Base-by-base conservation (phyloP, 805 yeast genomes). In the Lipomyces oligophaga region DNA sequence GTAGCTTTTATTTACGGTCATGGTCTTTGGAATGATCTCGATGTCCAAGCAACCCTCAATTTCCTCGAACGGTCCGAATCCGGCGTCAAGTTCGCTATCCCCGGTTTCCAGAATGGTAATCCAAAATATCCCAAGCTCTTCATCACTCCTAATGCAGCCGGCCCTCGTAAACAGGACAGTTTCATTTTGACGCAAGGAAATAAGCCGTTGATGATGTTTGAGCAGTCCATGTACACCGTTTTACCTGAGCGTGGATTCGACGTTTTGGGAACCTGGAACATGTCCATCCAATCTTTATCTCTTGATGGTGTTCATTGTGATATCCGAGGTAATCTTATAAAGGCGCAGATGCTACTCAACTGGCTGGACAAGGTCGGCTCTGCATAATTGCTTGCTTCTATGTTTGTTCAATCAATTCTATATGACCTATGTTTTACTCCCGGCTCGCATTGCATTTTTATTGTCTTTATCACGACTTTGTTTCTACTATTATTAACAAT, bases 271-370 rank as follows among this genome's bases (percentile, higher is more conserved):
- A 52, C 56, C 1, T 52, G 56, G 56, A 52, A 52, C 26, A 49
- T 49, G 52, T 48, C 56, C 3, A 49, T 52, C 21, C 56, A 52
- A 38, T 34, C 56, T 15, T 30, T 47, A 2, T 44, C 50, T 10
- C 26, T 39, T 32, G 56, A 52, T 31, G 56, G 56, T 22, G 56
- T 52, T 21, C 56, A 52, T 24, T 49, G 45, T 19, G 57, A 51
- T 16, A 28, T 52, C 43, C 45, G 43, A 35, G 57, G 42, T 5
- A 52, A 51, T 21, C 52, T 52, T 11, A 20, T 52, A 30, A 52
- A 51, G 44, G 57, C 57, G n/a, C 46, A 47, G 56, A 52, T 51
- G 57, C 5, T 51, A 22, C 47, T 51, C 24, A 52, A 52, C 47
- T 52, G 56, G 57, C 52, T 52, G 20, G 57, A 52, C 28, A 33